A percentile compares a stretch with the other conserved stretches of the same genome.
Evolutionary conservation across 495 filamentous ascomycete genomes (phyloP).

Genomic region (Talaromyces borbonicus): DNA sequence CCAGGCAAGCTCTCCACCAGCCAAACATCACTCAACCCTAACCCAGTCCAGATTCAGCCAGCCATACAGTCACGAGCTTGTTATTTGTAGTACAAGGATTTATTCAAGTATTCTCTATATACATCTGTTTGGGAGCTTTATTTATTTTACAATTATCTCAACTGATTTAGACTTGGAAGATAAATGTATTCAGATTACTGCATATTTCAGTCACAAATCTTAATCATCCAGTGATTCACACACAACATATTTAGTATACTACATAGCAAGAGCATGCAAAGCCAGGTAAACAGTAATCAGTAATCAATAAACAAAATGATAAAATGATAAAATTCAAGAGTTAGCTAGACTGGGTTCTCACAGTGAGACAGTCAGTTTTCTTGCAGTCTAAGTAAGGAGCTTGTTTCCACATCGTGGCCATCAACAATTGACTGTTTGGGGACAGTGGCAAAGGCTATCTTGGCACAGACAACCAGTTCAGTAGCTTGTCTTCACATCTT

Average conservation of each 20-base stretch:
- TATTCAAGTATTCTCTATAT: too few relatives aligned
- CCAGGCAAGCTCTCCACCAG: too few relatives aligned
- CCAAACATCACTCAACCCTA: too few relatives aligned
- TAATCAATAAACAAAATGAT: background rate
- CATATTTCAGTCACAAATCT: background rate
- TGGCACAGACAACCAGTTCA: too few relatives aligned
- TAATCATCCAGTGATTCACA: background rate
- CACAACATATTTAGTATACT: background rate
- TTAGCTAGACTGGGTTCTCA: constrained; percentile 1
- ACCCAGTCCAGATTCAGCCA: too few relatives aligned
- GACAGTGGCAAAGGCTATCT: background rate
- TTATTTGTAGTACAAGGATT: too few relatives aligned
- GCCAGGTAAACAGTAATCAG: constrained; percentile 3
- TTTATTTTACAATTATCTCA: too few relatives aligned
- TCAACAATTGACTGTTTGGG: background rate
- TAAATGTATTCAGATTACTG: background rate
- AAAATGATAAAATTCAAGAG: background rate
- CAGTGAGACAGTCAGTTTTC: background rate
- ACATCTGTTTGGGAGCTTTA: too few relatives aligned
- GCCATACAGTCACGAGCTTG: too few relatives aligned
- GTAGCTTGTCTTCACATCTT: too few relatives aligned
- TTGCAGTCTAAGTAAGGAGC: constrained; percentile 1
- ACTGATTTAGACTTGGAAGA: background rate
- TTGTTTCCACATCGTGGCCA: background rate
- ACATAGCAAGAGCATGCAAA: constrained; percentile 2